Base-by-base conservation (phyloP, 2,329 filamentous ascomycete genomes). In the Didymella pinodella region DNA sequence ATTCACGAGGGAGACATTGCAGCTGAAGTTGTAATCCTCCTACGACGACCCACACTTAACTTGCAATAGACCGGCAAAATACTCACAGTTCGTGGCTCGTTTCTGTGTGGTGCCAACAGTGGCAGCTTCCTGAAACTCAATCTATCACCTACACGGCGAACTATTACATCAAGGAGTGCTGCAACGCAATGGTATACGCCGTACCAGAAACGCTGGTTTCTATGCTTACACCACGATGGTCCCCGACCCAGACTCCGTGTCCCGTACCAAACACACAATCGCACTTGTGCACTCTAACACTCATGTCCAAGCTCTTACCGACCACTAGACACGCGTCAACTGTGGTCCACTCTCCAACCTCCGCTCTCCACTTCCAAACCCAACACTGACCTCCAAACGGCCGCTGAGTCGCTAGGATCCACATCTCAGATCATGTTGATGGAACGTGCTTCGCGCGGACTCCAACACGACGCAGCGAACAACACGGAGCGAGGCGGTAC, bases 241-340 rank as follows among this genome's bases (percentile, higher is more conserved):
- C 50, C 34, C 53, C 45, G 57, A 59, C 59, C 64, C 63, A 65
- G 28, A 40, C 54, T 51, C 64, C 57, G 45, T 40, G 48, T 36
- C 44, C 49, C 48, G 55, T 53, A 67, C 61, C 43, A 56, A 66
- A 60, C 54, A 62, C 28, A 50, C 48, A 54, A 59, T 57, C 41
- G 57, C 61, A 59, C 61, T 44, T 45, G 61, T 49, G 28, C 50
- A 54, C 60, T 52, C 61, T 61, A 57, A 54, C n/a, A 5, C 25
- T n/a, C 28, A 50, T 45, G 50, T 22, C 56, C 51, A 48, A 47
- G 44, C 34, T 54, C 28, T 56, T 28, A 56, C 48, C 58, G 54
- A 52, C 52, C 47, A 41, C 57, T 59, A 57, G 48, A 62, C 41
- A 65, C 52, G 59, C 61, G 61, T 65, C 63, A 64, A 62, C 59